A percentile compares a stretch with the other conserved stretches of the same genome.
These are phyloP conservation scores for Trichoderma asperellum DNA, from an alignment of 2,329 filamentous ascomycete genomes.

Conservation along the genomic window DNA sequence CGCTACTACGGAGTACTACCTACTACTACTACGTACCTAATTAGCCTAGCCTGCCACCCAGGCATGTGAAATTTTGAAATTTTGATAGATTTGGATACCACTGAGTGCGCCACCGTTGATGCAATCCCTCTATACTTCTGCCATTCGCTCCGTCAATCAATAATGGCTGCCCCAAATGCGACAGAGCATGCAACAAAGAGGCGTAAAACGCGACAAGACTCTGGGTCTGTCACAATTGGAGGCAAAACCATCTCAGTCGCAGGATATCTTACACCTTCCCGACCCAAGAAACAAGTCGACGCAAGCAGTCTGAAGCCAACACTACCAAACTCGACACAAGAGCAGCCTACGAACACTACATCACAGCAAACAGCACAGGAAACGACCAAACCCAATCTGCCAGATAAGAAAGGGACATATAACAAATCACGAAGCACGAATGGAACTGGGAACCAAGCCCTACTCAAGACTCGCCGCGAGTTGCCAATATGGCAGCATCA, in stretches of 20 bases:
- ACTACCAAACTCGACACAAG: background rate
- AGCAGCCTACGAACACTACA: constrained; percentile 5
- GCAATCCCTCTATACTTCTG: background rate
- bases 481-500: constrained; percentile 82
- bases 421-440: constrained; percentile 27
- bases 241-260: constrained; percentile 54
- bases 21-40: background rate
- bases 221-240: constrained; percentile 51
- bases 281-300: constrained; percentile 34
- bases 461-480: constrained; percentile 60
- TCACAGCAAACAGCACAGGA: background rate
- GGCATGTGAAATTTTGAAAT: constrained; percentile 26
- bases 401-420: background rate
- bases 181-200: constrained; percentile 43
- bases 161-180: constrained; percentile 37
- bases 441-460: constrained; percentile 38
- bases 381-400: background rate
- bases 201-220: constrained; percentile 41
- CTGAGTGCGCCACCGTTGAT: background rate
- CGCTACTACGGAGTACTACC: background rate
- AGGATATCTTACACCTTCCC: constrained; percentile 51
- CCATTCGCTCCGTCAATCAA: background rate
- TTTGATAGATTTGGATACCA: background rate
- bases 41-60: constrained; percentile 1
- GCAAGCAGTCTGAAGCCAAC: constrained; percentile 24